Conservation (phyloP, 331 rosid genomes). For the Quercus phellos region DNA sequence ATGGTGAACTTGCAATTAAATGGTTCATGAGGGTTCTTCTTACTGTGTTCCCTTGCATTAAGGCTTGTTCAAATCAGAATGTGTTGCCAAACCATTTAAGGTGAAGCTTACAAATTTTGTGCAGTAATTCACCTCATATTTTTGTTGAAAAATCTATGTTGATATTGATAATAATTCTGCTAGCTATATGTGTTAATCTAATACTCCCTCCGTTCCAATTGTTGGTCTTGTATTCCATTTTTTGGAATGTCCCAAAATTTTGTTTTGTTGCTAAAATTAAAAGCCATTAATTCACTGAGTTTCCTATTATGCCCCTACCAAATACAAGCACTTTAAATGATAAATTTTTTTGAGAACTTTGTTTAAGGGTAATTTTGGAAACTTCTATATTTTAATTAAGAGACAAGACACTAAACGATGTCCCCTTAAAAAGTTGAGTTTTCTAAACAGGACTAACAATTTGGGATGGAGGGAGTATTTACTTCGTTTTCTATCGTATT, state of each 20-base stretch:
- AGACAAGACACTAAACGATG: too few relatives aligned
- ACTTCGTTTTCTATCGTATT: background rate
- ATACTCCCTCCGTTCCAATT: background rate
- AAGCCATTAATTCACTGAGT: too few relatives aligned
- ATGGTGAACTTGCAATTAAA: constrained; percentile 68
- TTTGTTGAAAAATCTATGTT: constrained; percentile 9
- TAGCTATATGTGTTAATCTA: background rate
- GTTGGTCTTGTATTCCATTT: too few relatives aligned
- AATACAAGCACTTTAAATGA: too few relatives aligned
- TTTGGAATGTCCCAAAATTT: too few relatives aligned
- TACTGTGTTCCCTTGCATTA: constrained; percentile 77
- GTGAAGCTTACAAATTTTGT: constrained; percentile 36
- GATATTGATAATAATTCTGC: background rate
- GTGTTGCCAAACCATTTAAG: constrained; percentile 70
- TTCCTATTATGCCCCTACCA: too few relatives aligned
- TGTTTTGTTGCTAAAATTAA: too few relatives aligned
- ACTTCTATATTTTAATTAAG: too few relatives aligned
- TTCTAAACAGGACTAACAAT: too few relatives aligned
- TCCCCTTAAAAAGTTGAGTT: too few relatives aligned
- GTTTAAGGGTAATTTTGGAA: too few relatives aligned
- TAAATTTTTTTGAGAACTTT: too few relatives aligned
- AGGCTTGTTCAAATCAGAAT: constrained; percentile 77
- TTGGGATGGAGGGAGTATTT: background rate
- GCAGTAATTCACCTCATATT: constrained; percentile 5
- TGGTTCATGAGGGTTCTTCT: constrained; percentile 81